Percentiles rank a stretch among this genome's conserved stretches.
These are phyloP conservation scores for Penicillium sclerotiorum DNA, from an alignment of 2,329 filamentous ascomycete species.

Conservation along the genomic window DNA sequence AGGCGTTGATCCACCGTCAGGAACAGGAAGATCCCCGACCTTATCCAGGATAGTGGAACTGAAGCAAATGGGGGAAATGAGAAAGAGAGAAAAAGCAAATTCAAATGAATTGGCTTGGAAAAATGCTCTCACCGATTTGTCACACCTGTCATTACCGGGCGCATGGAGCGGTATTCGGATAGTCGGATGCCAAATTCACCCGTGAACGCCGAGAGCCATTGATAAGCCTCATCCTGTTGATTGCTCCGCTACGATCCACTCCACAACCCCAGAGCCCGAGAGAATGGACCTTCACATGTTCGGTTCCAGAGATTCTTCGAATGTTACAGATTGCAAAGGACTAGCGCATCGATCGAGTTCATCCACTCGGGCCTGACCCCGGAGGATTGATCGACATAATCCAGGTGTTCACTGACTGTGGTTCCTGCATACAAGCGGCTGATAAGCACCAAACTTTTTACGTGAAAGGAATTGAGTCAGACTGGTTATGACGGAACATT, in stretches of 20 bases:
- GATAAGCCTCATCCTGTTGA: conserved; percentile 19
- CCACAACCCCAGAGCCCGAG: background rate
- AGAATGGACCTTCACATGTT: no score
- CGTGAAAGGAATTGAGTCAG: background rate
- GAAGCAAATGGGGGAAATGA: background rate
- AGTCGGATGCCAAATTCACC: background rate
- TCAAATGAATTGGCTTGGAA: background rate
- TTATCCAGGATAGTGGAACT: background rate
- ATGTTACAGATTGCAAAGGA: no score
- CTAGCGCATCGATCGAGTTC: no score
- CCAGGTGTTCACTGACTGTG: background rate
- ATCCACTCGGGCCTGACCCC: background rate
- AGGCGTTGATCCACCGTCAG: conserved; percentile 14
- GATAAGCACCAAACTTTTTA: background rate
- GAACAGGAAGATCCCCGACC: conserved; percentile 4
- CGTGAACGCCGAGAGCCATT: background rate
- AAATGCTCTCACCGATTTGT: background rate
- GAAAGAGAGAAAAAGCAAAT: background rate
- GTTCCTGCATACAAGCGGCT: background rate
- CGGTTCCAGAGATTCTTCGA: no score
- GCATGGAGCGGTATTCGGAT: conserved; percentile 4
- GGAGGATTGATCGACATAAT: background rate
- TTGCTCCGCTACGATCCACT: conserved; percentile 7
- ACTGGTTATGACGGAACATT: background rate
- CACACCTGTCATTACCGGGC: conserved; percentile 13